phyloP scores from a whole-genome alignment of 768 basidiomycete genomes.

The Mrakia hoshinonis region DNA sequence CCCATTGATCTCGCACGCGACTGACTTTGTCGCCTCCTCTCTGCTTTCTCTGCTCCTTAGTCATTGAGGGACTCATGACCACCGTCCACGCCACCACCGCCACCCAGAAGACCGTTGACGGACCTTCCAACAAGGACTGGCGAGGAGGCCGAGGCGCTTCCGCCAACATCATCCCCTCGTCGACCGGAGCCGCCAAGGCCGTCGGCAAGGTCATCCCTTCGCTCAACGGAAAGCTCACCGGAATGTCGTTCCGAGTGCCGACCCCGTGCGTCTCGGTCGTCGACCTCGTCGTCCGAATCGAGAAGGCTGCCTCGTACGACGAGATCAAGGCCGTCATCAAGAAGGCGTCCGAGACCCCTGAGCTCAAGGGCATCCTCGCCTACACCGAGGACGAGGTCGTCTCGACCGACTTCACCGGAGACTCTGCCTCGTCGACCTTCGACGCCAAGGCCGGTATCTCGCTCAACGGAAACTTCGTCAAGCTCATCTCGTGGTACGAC shows the following conservation, averaged over 20 bases:
- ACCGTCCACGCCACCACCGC: constrained; percentile 96
- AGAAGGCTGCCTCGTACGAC: constrained; percentile 76
- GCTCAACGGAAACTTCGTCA: constrained; percentile 87
- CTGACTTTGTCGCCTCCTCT: constrained; percentile 43
- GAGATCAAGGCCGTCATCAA: constrained; percentile 80
- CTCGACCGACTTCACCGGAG: constrained; percentile 47
- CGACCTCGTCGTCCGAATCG: constrained; percentile 86
- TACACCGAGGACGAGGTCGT: constrained; percentile 93
- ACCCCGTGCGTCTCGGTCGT: constrained; percentile 95
- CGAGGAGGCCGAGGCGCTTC: constrained; percentile 90
- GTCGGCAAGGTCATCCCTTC: constrained; percentile 95
- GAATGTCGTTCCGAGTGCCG: constrained; percentile 95
- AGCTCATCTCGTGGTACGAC: constrained; percentile 54
- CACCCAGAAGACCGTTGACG: constrained; percentile 51
- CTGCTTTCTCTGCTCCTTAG: neutral
- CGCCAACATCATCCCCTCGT: constrained; percentile 98
- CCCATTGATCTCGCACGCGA: constrained; percentile 17
- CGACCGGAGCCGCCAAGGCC: constrained; percentile 97
- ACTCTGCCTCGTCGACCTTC: constrained; percentile 71
- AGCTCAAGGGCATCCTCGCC: constrained; percentile 60
- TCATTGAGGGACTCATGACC: constrained; percentile 96
- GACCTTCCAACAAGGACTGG: constrained; percentile 69
- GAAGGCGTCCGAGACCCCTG: constrained; percentile 60
- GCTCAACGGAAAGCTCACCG: constrained; percentile 93
- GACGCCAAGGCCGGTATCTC: constrained; percentile 88